Evolutionary conservation across 306 rosid genomes (phyloP), one percentile per base, ranked within the genome.

Genomic region (Oxytropis ochrocephala): DNA sequence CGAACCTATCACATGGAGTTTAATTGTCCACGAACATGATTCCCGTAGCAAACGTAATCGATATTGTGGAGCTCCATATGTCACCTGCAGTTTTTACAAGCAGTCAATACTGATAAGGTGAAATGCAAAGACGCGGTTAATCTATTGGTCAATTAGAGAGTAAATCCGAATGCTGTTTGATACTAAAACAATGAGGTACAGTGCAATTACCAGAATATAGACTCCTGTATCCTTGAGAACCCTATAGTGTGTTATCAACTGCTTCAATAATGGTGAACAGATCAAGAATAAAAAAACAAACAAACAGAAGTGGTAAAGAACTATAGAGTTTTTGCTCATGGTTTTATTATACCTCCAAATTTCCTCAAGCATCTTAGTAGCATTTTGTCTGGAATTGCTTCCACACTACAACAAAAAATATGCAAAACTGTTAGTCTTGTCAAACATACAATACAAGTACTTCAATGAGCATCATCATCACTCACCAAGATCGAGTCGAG

Each of bases 231-330:
- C 86, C 96, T 86, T 83, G 85, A 91, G 97, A 78, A 88, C 93
- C 97, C 97, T 91, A 83, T 86, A 91, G 84, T 86, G 88, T 88
- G 89, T 85, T 83, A 91, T 85, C 79, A 91, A 91, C 97, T 83
- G 91, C 93, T 88, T 88, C 91, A 86, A 86, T 91, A 86, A 81
- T 86, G 85, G 87, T 84, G 87, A 80, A 85, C 69, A 86, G 70
- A 88, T 88, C 97, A 88, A 83, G 89, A 82, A 78, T 82, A 78
- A 77, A 88, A 79, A 77, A 54, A 65, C n/a, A 75, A 39, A 41
- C 60, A 77, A 75, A 69, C 38, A 66, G 58, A 63, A 44, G 65
- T 10, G 12, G 13, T 51, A 71, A 69, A 49, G 42, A 80, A 64
- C 32, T 69, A 9, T 51, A 70, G 55, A 51, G 21, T 54, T 33